phyloP scores from a whole-genome alignment of 257 asterid species.

The Prunella vulgaris region DNA sequence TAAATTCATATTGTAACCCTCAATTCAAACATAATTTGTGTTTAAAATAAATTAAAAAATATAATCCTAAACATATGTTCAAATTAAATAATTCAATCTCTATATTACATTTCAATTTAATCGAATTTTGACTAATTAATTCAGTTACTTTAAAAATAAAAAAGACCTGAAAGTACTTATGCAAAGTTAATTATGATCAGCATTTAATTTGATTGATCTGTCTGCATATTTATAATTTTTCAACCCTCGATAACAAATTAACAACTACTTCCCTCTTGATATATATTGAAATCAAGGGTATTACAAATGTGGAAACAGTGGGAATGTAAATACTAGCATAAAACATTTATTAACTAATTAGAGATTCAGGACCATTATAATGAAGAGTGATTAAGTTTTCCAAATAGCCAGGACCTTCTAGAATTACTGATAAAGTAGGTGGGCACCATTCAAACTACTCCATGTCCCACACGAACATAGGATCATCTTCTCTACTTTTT shows the following conservation, averaged over 20 bases:
- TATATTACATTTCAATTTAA: too few relatives aligned
- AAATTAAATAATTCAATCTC: too few relatives aligned
- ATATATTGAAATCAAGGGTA: neutral
- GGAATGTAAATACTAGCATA: conserved; percentile 14
- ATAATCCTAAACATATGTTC: too few relatives aligned
- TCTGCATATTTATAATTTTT: neutral
- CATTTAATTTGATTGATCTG: conserved; percentile 9
- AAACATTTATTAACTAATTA: conserved; percentile 15
- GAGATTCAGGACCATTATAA: conserved; percentile 24
- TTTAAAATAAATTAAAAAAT: too few relatives aligned
- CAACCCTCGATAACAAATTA: neutral
- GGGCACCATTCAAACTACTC: neutral
- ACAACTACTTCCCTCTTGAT: neutral
- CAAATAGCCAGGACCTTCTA: conserved; percentile 17
- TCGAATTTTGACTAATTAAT: too few relatives aligned
- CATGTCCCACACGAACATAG: neutral
- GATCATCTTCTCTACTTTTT: too few relatives aligned
- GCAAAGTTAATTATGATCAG: neutral
- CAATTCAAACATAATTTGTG: too few relatives aligned
- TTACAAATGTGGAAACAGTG: conserved; percentile 15
- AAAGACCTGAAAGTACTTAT: neutral
- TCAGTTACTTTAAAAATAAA: too few relatives aligned
- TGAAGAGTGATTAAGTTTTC: conserved; percentile 21
- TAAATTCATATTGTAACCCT: too few relatives aligned
- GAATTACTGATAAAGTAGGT: neutral